Base-by-base conservation (phyloP, 2,329 filamentous ascomycete genomes). In the Penicillium sclerotigenum region DNA sequence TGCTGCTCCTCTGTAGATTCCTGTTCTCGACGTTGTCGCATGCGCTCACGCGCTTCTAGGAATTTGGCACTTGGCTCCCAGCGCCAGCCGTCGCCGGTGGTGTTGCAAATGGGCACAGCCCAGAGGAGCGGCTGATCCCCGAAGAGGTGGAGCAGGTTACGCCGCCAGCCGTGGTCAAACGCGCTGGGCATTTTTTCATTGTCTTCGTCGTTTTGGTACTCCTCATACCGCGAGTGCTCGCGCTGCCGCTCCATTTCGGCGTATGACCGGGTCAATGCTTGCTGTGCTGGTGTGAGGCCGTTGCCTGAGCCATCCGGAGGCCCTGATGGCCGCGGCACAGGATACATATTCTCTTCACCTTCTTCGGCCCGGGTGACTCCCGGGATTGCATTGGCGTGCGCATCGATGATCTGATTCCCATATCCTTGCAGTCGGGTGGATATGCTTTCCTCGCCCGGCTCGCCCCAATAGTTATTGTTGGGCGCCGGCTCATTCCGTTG, bases 151-250 rank as follows among this genome's bases (percentile, higher is more conserved):
- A 76, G 70, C 5, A 97, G 73, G 71, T 99, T 99, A 40, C 82
- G 83, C 56, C 83, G 85, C 82, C 87, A 88, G 57, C 94, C 94
- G 2, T 96, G 84, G 66, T 99, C 90, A 68, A 99, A 99, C 2
- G 92, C 94, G 69, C 94, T 92, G 1, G 94, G 94, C 26, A 99
- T 82, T 70, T 89, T 91, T 65, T 89, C 85, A 48, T 87, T 90
- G 73, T 97, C 92, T 70, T 91, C 83, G 71, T 97, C 91, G 69
- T 97, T 90, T 16, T 97, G 83, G 71, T 97, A 97, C 51, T 85
- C 81, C 61, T 88, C 81, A 67, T 93, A 92, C 59, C 88, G 82
- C 43, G 87, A 81, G 14, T 82, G 78, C 59, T 89, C 86, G 37
- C 87, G 81, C 54, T 83, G 78, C 24, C 81, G 80, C 71, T 92